Conservation (phyloP, 163 green algal genomes). For the Chlamydomonas reinhardtii region DNA sequence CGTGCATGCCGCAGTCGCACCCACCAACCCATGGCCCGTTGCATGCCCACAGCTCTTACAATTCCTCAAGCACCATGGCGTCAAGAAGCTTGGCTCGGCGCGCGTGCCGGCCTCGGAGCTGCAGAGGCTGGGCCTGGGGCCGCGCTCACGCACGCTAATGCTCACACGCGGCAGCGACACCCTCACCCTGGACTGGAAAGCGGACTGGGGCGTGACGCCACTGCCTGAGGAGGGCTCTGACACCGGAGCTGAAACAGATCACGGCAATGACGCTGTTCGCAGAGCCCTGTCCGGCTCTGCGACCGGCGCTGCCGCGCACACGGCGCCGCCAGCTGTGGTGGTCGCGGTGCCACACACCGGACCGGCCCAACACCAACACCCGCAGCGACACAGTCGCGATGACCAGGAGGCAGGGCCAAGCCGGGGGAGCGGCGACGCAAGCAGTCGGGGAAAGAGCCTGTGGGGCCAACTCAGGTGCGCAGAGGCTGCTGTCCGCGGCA, state of each 20-base stretch:
- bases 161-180: neutral
- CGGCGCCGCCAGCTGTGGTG: too few species aligned
- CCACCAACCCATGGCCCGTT: neutral
- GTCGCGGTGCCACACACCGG: too few species aligned
- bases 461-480: too few species aligned
- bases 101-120: constrained; percentile 8
- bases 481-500: too few species aligned
- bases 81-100: neutral
- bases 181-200: neutral
- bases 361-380: too few species aligned
- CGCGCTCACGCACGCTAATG: neutral
- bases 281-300: too few species aligned
- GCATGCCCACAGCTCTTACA: neutral
- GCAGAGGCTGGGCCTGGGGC: neutral
- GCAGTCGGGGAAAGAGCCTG: too few species aligned
- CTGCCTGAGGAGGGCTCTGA: neutral
- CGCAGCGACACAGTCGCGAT: too few species aligned
- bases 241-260: neutral
- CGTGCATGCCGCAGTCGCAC: neutral
- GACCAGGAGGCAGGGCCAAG: too few species aligned
- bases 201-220: neutral
- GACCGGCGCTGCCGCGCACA: too few species aligned
- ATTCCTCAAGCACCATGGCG: neutral
- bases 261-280: too few species aligned
- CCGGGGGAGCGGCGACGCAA: too few species aligned